Base-by-base conservation (phyloP, 2,329 filamentous ascomycete genomes). In the Diaporthe destruens region DNA sequence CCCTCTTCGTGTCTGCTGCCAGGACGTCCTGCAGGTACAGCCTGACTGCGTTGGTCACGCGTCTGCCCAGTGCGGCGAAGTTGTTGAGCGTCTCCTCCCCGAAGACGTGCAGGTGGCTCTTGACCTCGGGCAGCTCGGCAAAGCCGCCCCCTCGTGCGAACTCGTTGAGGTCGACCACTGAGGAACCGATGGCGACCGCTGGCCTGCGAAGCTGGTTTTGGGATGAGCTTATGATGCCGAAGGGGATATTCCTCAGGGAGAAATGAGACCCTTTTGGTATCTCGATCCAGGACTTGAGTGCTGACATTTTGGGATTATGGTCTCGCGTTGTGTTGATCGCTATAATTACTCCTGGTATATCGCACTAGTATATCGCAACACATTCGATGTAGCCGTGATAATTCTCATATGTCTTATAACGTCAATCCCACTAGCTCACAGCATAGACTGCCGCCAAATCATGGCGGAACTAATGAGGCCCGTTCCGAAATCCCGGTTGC, bases 171-270 rank as follows among this genome's bases (percentile, higher is more conserved):
- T 96, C 92, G 56, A 96, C 83, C 0, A 90, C 92, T 80, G 93
- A 85, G 39, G 91, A 87, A 56, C 94, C 94, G 76, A 96, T 92
- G 12, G 93, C 93, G 73, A 93, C 84, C 14, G 92, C 93, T 12
- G 90, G 87, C 36, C 91, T 90, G 1, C 87, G 92, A 32, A 85
- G 85, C 14, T 85, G 77, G 72, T 89, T 85, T 9, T 85, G 81
- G 2, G 86, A 76, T 0, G 92, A 92, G 36, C 90, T 92, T 79
- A 96, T 93, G 84, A 96, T 91, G 78, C 94, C 94, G 78, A 96
- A 96, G 1, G 94, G 94, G 69, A 96, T 92, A 80, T 96, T 96
- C 78, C 91, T 90, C 69, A 96, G 84, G 7, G 93, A 94, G 82
- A 95, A 95, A 77, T 81, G 81, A 54, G 78, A 81, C 6, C 80